Evolutionary conservation across 2,329 filamentous ascomycete genomes (phyloP).

Genomic region (Salinomyces thailandicus): DNA sequence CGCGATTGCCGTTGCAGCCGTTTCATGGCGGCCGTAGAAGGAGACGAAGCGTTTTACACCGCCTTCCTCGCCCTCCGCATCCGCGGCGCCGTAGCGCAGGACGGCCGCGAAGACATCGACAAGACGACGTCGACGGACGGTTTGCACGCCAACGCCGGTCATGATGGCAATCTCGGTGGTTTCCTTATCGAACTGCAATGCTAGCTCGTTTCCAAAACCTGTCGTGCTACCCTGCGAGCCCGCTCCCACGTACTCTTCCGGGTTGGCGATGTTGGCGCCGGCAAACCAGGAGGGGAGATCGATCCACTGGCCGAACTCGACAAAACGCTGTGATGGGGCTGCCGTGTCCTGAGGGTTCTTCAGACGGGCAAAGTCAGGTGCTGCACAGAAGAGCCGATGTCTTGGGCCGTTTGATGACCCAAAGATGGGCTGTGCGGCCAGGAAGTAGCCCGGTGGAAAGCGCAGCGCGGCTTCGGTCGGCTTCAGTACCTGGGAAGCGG

Average conservation of each 20-base stretch:
- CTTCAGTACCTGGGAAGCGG: conserved; percentile 25
- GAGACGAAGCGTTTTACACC: conserved; percentile 77
- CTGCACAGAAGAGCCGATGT: conserved; percentile 67
- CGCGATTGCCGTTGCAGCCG: conserved; percentile 78
- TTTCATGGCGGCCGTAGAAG: conserved; percentile 79
- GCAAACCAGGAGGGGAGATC: conserved; percentile 48
- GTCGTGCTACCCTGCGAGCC: conserved; percentile 61
- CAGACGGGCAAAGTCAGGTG: conserved; percentile 81
- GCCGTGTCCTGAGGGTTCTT: conserved; percentile 33
- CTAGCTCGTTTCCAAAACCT: conserved; percentile 90
- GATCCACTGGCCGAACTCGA: conserved; percentile 72
- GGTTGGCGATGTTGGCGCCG: not conserved
- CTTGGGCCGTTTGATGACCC: conserved; percentile 39
- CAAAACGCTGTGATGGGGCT: conserved; percentile 50
- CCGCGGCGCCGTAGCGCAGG: conserved; percentile 52
- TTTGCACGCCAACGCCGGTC: conserved; percentile 81
- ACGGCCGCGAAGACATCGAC: conserved; percentile 87
- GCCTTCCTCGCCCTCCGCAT: conserved; percentile 69
- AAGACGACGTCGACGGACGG: conserved; percentile 70
- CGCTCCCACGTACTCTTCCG: not conserved
- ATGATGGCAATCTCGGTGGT: conserved; percentile 78
- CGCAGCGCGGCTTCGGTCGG: conserved; percentile 32
- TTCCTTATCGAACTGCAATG: conserved; percentile 82
- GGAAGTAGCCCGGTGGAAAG: conserved; percentile 82
- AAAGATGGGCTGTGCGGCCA: conserved; percentile 59